Evolutionary conservation across 768 basidiomycete genomes (phyloP), one percentile per base, ranked within the genome.

Genomic region (Lactarius hengduanensis): DNA sequence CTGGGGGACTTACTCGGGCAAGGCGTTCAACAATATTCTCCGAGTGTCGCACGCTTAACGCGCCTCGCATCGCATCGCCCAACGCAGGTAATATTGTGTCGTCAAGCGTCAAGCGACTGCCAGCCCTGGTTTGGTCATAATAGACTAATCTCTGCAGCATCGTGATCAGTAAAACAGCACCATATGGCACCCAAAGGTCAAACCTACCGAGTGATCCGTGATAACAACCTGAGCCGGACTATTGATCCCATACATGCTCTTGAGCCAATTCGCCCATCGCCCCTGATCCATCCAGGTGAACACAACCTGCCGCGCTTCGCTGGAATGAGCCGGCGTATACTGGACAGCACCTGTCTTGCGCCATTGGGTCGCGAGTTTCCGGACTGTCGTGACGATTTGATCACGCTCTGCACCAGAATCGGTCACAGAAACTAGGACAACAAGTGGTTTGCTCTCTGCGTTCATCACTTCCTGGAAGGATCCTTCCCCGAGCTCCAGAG

Each of bases 261-360:
- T 94, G 78, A 96, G 79, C 95, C 95, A 98, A 59, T 84, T 87
- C 30, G 77, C 81, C 95, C 96, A 98, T 76, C 82, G 84, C 30
- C 85, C 86, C 2, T 80, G 84, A 73, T 99, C 93, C 85, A 97
- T 94, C 89, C 90, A 94, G 10, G 89, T 83, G 76, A 95, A 97
- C 58, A 95, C 84, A 0, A 96, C 88, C 53, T 86, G 83, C 41
- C 82, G 77, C 50, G 62, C 63, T n/a, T 45, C 77, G 15, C 38
- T 40, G 38, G 38, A 16, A 53, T 71, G 67, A 66, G 61, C 74
- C 53, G 67, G 67, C 58, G 71, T 72, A 61, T 68, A 55, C 8
- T 54, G 61, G 22, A 41, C 63, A 30, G 77, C 79, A 40, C 80
- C 79, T 45, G 75, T 76, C 61, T 78, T 71, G 66, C 83, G 82